These are phyloP conservation scores for Candida boleticola DNA, from an alignment of 805 yeast species.

Conservation along the genomic window DNA sequence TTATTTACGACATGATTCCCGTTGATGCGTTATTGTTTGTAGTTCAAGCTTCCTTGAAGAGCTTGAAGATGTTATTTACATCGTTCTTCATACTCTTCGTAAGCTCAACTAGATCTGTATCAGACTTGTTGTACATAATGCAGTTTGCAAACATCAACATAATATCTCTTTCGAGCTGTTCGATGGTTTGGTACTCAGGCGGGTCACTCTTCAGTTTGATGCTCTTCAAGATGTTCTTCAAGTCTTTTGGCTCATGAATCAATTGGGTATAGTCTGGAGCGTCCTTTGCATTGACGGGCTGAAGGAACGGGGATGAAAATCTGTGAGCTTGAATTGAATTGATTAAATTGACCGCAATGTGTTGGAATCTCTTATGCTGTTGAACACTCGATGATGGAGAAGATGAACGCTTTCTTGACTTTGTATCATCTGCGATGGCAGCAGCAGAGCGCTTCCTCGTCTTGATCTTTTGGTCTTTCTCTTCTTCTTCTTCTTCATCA, in stretches of 20 bases:
- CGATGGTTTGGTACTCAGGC: conserved; percentile 50
- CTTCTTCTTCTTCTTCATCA: conserved; percentile 4
- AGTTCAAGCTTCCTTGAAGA: conserved; percentile 53
- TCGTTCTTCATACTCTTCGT: conserved; percentile 72
- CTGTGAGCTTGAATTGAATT: conserved; percentile 67
- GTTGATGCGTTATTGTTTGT: too few species aligned
- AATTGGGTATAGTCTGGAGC: conserved; percentile 69
- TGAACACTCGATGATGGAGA: conserved; percentile 13
- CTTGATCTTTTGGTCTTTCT: conserved; percentile 2
- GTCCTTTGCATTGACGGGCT: conserved; percentile 63
- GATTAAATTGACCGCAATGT: conserved; percentile 59
- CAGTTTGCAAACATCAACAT: conserved; percentile 82
- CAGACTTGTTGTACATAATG: conserved; percentile 72
- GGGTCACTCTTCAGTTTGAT: conserved; percentile 43
- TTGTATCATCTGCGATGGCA: conserved; percentile 6
- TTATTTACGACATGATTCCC: too few species aligned
- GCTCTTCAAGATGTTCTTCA: conserved; percentile 57
- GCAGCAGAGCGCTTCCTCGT: conserved; percentile 6
- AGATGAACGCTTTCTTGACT: conserved; percentile 11
- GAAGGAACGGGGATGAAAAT: conserved; percentile 69
- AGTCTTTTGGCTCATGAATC: conserved; percentile 63
- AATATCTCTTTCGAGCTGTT: conserved; percentile 64
- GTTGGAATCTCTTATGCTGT: conserved; percentile 55
- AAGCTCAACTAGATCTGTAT: conserved; percentile 59
- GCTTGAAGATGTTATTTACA: conserved; percentile 51